Percentiles rank a stretch among this genome's conserved stretches.
Conservation (phyloP, 768 basidiomycete species). For the Symmetrospora coprosmae region DNA sequence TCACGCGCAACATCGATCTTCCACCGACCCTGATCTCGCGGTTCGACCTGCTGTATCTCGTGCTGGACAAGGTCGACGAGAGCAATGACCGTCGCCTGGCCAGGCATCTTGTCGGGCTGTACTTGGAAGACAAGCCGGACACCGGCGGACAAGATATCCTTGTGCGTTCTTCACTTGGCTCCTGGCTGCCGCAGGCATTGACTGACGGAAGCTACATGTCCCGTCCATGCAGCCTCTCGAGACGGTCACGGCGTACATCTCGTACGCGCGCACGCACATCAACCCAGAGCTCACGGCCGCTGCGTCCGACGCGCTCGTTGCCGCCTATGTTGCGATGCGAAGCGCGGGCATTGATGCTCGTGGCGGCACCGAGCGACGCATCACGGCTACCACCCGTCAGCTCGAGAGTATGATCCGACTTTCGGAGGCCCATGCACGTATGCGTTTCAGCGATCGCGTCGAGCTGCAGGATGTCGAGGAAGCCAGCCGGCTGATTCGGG, state of each 20-base stretch:
- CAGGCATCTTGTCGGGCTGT: constrained; percentile 80
- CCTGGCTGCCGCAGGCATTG: not conserved
- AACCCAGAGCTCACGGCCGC: constrained; percentile 73
- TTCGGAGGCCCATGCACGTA: constrained; percentile 87
- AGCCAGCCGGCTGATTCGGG: constrained; percentile 85
- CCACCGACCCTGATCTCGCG: constrained; percentile 95
- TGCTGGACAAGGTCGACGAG: constrained; percentile 89
- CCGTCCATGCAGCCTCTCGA: constrained; percentile 55
- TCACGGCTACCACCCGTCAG: constrained; percentile 94
- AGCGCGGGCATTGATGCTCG: constrained; percentile 78
- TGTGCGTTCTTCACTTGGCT: constrained; percentile 42
- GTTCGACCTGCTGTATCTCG: constrained; percentile 89
- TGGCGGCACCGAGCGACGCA: constrained; percentile 64
- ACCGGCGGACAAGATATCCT: constrained; percentile 56
- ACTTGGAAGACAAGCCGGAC: constrained; percentile 75
- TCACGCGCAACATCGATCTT: constrained; percentile 90
- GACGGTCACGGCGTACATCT: constrained; percentile 83
- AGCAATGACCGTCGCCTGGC: constrained; percentile 68
- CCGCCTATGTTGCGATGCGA: constrained; percentile 83
- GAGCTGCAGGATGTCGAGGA: constrained; percentile 76
- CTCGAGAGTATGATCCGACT: constrained; percentile 85
- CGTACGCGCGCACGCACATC: constrained; percentile 72
- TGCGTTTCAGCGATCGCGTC: constrained; percentile 80
- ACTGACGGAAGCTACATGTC: not conserved
- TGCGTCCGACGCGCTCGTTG: constrained; percentile 69